Conservation (phyloP, 148 eudicot species). For the Hydrangea macrophylla region DNA sequence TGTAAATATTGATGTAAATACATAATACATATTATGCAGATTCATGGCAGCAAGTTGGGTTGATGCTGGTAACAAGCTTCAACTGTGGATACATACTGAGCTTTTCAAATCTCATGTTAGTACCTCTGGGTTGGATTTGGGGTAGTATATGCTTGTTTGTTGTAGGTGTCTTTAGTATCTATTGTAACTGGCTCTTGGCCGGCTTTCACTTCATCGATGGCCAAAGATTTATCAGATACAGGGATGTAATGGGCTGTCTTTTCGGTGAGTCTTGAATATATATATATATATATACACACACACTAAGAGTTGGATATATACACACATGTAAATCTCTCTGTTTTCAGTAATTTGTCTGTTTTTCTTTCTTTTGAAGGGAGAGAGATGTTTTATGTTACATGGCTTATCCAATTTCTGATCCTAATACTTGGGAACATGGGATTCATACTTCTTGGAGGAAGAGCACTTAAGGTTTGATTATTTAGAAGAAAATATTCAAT, state of each 20-base stretch:
- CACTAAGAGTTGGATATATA: not conserved
- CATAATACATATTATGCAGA: no score
- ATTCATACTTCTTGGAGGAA: constrained; percentile 67
- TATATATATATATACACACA: not conserved
- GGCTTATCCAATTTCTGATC: constrained; percentile 39
- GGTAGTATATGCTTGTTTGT: constrained; percentile 41
- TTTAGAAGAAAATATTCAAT: no score
- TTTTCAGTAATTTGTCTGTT: not conserved
- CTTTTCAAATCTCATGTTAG: constrained; percentile 52
- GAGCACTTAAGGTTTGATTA: constrained; percentile 48
- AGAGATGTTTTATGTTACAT: constrained; percentile 50
- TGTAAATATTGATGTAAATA: not conserved
- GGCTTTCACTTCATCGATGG: constrained; percentile 53
- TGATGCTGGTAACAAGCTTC: constrained; percentile 49
- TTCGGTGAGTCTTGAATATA: constrained; percentile 31
- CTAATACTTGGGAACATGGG: constrained; percentile 55
- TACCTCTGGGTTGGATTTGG: constrained; percentile 59
- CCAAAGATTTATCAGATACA: constrained; percentile 57
- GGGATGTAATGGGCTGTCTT: constrained; percentile 55
- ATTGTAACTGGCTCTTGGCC: constrained; percentile 56
- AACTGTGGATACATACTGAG: constrained; percentile 58
- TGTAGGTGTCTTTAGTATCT: constrained; percentile 40
- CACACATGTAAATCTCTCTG: not conserved
- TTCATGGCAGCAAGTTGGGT: constrained; percentile 59
- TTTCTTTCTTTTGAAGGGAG: constrained; percentile 34